Conservation (phyloP, 176 grass and related monocot species). For the Avena eriantha region DNA sequence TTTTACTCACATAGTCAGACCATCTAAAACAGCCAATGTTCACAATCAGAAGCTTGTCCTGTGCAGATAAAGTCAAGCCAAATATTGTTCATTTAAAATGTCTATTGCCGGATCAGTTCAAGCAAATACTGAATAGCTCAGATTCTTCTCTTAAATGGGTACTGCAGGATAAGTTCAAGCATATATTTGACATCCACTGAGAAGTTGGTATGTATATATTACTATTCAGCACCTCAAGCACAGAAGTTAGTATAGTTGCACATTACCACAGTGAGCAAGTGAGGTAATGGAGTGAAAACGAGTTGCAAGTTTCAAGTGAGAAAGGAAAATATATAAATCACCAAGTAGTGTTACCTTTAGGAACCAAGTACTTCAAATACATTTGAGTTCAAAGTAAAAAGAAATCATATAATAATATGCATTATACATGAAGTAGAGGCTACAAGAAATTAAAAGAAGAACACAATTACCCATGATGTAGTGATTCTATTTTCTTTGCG, state of each 20-base stretch:
- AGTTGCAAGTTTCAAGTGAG: not conserved
- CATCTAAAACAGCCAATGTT: not conserved
- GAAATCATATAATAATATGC: not conserved
- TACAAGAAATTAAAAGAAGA: not conserved
- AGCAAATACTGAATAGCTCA: not conserved
- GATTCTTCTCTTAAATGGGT: not conserved
- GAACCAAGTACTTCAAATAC: not conserved
- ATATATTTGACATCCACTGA: not conserved
- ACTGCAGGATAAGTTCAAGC: not conserved
- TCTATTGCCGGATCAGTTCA: not conserved
- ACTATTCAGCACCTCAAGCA: not conserved
- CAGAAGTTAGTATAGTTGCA: not conserved
- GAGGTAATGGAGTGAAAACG: not conserved
- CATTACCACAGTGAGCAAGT: not conserved
- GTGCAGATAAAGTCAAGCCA: not conserved
- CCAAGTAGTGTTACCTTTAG: not conserved
- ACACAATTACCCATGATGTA: not conserved
- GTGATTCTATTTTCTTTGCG: not conserved
- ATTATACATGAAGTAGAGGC: not conserved
- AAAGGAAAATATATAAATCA: not conserved
- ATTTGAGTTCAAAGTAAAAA: constrained; percentile 5
- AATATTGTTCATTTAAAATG: not conserved
- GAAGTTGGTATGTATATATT: not conserved
- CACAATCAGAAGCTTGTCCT: not conserved
- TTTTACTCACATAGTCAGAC: not conserved